Evolutionary conservation across 768 basidiomycete genomes (phyloP), one percentile per base, ranked within the genome.

Genomic region (Kwoniella mangroviensis): DNA sequence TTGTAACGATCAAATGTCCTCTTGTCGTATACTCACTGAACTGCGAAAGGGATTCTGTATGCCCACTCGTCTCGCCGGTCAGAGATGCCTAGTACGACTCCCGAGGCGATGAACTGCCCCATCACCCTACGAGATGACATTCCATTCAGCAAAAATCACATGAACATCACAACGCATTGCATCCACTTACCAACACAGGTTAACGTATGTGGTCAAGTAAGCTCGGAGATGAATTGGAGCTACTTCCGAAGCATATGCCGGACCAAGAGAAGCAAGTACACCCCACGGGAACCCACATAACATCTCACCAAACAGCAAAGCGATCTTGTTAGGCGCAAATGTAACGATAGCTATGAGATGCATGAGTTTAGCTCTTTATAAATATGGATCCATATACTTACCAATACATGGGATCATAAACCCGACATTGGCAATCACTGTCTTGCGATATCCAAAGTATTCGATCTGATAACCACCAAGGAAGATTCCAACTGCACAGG

Each of bases 391-490:
- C 34, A 34, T 34, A 5, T 34, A 69, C 81, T 81, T 60, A 82
- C 70, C 68, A 82, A 78, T 21, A 73, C 79, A 55, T 81, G 81
- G 52, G 55, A 58, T 17, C 56, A 51, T 15, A 59, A 67, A 51
- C 54, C 10, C 45, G 45, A 49, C 61, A 76, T 84, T 84, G 28
- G 61, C 54, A n/a, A 84, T 69, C 28, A 73, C 82, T 7, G 80
- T 72, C 51, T 83, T 83, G 83, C 83, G 83, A 22, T 72, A 61
- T 1, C 83, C 78, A 2, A 82, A 77, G 34, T 49, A 49, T 4
- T 49, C 45, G 45, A 84, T 76, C 11, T 73, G 64, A 65, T 79
- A 82, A 2, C 67, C 69, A 15, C 74, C 77, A 24, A 22, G 53
- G 65, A 49, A 53, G 49, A 49, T 34, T n/a, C 60, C 43, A 21